Evolutionary conservation across 805 yeast genomes (phyloP), one percentile per base, ranked within the genome.

Genomic region (Cyberlindnera mycetangii): DNA sequence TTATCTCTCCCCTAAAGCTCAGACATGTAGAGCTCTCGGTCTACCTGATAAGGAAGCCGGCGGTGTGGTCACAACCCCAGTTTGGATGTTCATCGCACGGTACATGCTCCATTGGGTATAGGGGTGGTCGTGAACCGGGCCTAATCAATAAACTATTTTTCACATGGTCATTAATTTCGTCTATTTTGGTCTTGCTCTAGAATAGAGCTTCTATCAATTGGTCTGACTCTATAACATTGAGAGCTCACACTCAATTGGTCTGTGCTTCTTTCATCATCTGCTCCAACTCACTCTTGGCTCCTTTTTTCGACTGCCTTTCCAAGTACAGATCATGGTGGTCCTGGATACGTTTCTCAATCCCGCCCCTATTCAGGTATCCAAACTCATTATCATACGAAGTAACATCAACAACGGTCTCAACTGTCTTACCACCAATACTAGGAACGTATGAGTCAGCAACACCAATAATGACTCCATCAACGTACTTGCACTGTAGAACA

Each of bases 291-390:
- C 81, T 69, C 66, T 88, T 86, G 79, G 89, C 81, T 3, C 96
- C 95, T 67, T 93, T 92, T 49, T 81, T 80, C 44, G 78, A 72
- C 66, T 93, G 98, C 59, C 99, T 81, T 55, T 84, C 92, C 59
- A 86, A 89, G 61, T 87, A 93, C 16, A 80, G 75, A 18, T 75
- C 78, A 50, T 84, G 74, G 60, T 86, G 79, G 32, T 71, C 66
- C 56, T 84, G 67, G 6, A 93, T 95, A 20, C 99, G 75, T 41
- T 77, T 69, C 17, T 88, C 85, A 45, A 93, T 89, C 27, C 79
- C 79, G 44, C 77, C 76, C 2, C 89, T 79, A 41, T 83, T 79
- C 62, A 92, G 74, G 46, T 79, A 73, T 44, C 75, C 78, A 62
- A 74, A 89, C 52, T 75, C 69, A 61, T 85, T 92, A 8, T 66